Base-by-base conservation (phyloP, 176 grass and related monocot genomes). In the Lolium rigidum region DNA sequence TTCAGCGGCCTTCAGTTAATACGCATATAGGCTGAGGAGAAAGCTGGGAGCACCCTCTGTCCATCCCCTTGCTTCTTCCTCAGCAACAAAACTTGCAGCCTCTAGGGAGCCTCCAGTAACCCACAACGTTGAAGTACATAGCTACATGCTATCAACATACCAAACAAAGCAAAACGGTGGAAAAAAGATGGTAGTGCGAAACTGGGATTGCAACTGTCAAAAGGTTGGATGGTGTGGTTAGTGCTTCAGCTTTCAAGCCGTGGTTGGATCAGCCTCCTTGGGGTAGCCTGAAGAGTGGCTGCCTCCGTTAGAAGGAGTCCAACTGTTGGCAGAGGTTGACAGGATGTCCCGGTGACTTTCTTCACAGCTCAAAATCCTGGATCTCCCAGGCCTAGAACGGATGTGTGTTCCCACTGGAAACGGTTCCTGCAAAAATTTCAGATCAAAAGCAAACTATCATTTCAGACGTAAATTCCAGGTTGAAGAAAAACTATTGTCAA, bases 331-430 rank as follows among this genome's bases (percentile, higher is more conserved):
- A 77, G 80, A 86, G 16, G 74, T 82, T 22, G 81, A 88, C 21
- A 85, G 74, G 54, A 70, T 83, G 69, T 88, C 86, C 51, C 89
- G 90, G 28, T 84, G 82, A 82, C 85, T 93, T 81, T 95, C 89
- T 83, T 98, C 93, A 4, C 71, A 95, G 28, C 77, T 87, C 74
- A 87, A 86, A 52, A 89, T 90, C 76, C 93, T 86, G 60, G 79
- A 88, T 70, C 95, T 92, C 25, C 86, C 91, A 20, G 93, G 93
- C 79, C 95, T 95, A 64, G 86, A 93, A 61, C 91, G 90, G 68
- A 98, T 80, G 57, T 92, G 95, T 5, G 76, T 41, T 77, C 95
- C 95, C 91, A 95, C 85, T 38, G 95, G 95, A 75, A 95, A 98
- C 21, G 95, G 95, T 80, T 98, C 95, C 93, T 98, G 87, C 56